phyloP scores from a whole-genome alignment of 805 yeast genomes.

The Candida coleopterorum region DNA sequence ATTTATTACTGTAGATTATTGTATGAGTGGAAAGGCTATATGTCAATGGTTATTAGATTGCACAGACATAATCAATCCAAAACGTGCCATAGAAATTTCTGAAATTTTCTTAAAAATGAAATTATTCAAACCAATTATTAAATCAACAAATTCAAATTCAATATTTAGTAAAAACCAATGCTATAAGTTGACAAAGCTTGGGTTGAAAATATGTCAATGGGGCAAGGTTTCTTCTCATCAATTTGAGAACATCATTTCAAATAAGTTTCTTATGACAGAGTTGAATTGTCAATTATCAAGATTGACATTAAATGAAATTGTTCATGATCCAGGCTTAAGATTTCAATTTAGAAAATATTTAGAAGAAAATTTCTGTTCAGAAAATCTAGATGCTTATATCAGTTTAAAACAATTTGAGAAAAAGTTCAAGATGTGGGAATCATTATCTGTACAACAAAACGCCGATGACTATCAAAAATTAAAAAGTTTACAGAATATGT shows the following conservation, averaged over 20 bases:
- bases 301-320: slow-evolving; percentile 33
- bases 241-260: neutral
- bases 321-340: slow-evolving; percentile 73
- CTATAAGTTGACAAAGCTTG: slow-evolving; percentile 41
- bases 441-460: neutral
- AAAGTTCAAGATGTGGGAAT: slow-evolving; percentile 40
- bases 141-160: slow-evolving; percentile 8
- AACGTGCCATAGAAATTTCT: slow-evolving; percentile 52
- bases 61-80: slow-evolving; percentile 56
- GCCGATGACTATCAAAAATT: neutral
- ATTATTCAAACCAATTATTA: slow-evolving; percentile 43
- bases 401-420: slow-evolving; percentile 52
- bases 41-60: slow-evolving; percentile 91
- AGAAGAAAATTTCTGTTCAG: slow-evolving; percentile 61
- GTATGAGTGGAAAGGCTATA: slow-evolving; percentile 70
- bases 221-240: slow-evolving; percentile 7
- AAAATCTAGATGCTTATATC: slow-evolving; percentile 68
- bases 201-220: slow-evolving; percentile 29
- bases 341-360: slow-evolving; percentile 64
- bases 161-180: slow-evolving; percentile 24
- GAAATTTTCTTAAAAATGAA: slow-evolving; percentile 44
- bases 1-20: slow-evolving; percentile 30
- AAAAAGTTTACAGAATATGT: slow-evolving; percentile 44
- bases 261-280: neutral
- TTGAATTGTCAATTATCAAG: neutral